Evolutionary conservation across 495 filamentous ascomycete genomes (phyloP), one percentile per base, ranked within the genome.

Genomic region (Achaetomiella virescens): DNA sequence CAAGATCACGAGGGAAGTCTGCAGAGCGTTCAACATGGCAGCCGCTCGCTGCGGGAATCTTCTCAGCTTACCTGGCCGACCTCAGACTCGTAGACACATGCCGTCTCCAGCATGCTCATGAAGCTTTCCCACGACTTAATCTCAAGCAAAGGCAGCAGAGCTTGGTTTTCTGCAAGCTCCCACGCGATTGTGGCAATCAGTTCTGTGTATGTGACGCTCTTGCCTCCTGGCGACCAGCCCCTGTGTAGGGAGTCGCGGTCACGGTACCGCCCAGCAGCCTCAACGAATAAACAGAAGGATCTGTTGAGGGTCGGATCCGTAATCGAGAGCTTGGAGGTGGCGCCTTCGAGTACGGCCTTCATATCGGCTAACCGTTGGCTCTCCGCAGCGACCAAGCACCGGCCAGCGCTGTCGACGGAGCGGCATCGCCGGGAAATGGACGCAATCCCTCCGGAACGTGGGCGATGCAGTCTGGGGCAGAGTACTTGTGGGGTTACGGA

Each of bases 91-190:
- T 68, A 72, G 5, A 72, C 56, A 20, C 62, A 58, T 0, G 69
- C 67, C 0, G 63, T 62, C 24, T 68, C 59, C 10, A 72, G 50
- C 65, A 72, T 61, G n/a, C 50, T 41, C 54, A 70, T 67, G 17
- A 71, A 63, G 27, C 14, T 61, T 9, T 68, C 52, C 63, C 63
- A 66, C 0, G 54, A 64, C 22, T 36, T 59, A 29, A 68, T 61
- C 40, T 68, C 66, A 2, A 68, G 59, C n/a, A 64, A 33, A 3
- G 51, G 42, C 37, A 66, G 15, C 1, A 61, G 21, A 2, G 25
- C 21, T 14, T 61, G 54, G 35, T 68, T 68, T 55, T 70, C 51
- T 43, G 71, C 57, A 59, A 73, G 62, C 66, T 72, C 69, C 71
- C 69, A 70, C n/a, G 64, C 57, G 48, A 66, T 70, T 44, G 64